Evolutionary conservation across 495 filamentous ascomycete genomes (phyloP), one percentile per base, ranked within the genome.

Genomic region (Copromyces sp.): DNA sequence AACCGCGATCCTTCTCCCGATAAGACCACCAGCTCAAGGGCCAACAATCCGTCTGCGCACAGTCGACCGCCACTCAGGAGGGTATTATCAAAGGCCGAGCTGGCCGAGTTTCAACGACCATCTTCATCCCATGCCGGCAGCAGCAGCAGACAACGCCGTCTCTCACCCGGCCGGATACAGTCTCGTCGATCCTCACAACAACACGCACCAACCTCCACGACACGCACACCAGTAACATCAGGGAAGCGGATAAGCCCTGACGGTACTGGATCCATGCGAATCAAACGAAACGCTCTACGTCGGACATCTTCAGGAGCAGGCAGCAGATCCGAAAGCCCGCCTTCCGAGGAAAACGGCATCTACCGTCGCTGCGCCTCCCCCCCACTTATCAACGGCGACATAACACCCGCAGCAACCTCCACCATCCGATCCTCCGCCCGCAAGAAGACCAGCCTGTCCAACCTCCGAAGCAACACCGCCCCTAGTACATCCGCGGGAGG

Each of bases 41-140:
- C 89, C 0, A 83, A 74, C 32, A 12, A 38, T 37, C 37, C 24
- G 40, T 16, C 70, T 71, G 44, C 70, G 7, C 53, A 35, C 53
- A 35, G 83, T 14, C 87, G 87, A 17, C 89, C 89, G 68, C 92
- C 93, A 14, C 82, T 94, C 40, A 84, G 93, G 65, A 88, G 89
- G 68, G 88, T 95, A 39, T 83, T 97, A 35, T 94, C 93, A 9
- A 90, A 89, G 73, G 87, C 88, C 37, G 93, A 95, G 74, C 81
- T 97, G 17, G 90, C 92, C 37, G 92, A 92, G 68, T 93, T 95
- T 76, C 90, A 90, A 74, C 85, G 87, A 61, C 84, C 87, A 20
- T 85, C 86, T n/a, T 86, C 89, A 7, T 86, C 86, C 2, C 82
- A 65, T 65, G 53, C 85, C 32, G 87, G 88, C 3, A 85, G 88